These are phyloP conservation scores for Schoenoplectus tabernaemontani DNA, from an alignment of 202 grass and related monocot genomes.

Conservation along the genomic window DNA sequence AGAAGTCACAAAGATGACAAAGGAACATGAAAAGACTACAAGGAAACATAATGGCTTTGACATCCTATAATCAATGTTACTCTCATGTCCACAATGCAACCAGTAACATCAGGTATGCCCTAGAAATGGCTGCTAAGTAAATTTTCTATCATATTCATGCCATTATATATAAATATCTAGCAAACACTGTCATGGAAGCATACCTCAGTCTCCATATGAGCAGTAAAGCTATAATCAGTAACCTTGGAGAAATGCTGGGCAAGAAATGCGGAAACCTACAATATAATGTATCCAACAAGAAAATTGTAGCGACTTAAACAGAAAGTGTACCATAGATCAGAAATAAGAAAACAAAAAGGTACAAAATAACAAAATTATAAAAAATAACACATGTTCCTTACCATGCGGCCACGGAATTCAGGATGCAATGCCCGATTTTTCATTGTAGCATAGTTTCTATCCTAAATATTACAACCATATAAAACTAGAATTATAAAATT, in stretches of 20 bases:
- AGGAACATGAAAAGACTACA: background rate
- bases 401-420: constrained; percentile 97
- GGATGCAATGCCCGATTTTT: constrained; percentile 63
- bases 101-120: constrained; percentile 17
- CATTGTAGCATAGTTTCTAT: constrained; percentile 65
- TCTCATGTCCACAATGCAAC: constrained; percentile 32
- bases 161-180: constrained; percentile 23
- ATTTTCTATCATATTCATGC: constrained; percentile 2
- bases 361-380: background rate
- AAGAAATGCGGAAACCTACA: constrained; percentile 85
- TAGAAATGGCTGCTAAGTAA: constrained; percentile 9
- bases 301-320: background rate
- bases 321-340: constrained; percentile 35
- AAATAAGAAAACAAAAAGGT: background rate
- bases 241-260: constrained; percentile 81
- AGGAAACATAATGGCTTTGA: background rate
- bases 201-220: constrained; percentile 98
- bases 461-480: constrained; percentile 45
- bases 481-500: constrained; percentile 27
- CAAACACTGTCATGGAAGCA: constrained; percentile 2
- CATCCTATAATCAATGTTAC: constrained; percentile 71
- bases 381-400: constrained; percentile 25
- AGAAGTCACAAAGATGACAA: background rate
- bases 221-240: constrained; percentile 82
- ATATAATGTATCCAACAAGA: constrained; percentile 18